Evolutionary conservation across 208 protist genomes (phyloP).

Genomic region (Leishmania turanica): DNA sequence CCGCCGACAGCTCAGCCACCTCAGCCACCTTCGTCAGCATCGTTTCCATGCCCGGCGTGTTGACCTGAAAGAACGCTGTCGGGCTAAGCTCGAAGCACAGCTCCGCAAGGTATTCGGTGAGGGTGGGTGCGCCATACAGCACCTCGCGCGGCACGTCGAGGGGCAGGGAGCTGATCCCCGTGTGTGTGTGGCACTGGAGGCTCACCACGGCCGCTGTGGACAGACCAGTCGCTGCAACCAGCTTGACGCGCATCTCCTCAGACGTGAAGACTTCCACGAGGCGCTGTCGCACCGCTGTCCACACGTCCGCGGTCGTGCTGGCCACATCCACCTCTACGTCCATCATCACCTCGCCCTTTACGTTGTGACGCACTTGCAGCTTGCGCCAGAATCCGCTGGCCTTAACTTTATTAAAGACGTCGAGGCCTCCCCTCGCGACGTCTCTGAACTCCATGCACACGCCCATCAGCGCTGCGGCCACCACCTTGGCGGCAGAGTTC

Average conservation of each 20-base stretch:
- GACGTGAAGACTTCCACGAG: conserved; percentile 41
- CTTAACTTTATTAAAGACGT: conserved; percentile 80
- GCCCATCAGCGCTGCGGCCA: conserved; percentile 55
- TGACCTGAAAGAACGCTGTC: conserved; percentile 96
- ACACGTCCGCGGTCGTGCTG: conserved; percentile 33
- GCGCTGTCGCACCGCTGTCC: conserved; percentile 38
- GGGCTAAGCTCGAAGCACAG: conserved; percentile 92
- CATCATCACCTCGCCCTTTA: conserved; percentile 83
- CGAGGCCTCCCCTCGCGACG: conserved; percentile 33
- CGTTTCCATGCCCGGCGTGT: conserved; percentile 88
- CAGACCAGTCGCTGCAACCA: conserved; percentile 29
- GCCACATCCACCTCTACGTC: conserved; percentile 69
- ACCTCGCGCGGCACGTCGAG: conserved; percentile 63
- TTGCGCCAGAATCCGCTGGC: conserved; percentile 91
- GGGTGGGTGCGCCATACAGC: conserved; percentile 57
- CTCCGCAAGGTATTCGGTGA: conserved; percentile 77
- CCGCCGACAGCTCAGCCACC: conserved; percentile 50
- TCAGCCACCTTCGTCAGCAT: conserved; percentile 81
- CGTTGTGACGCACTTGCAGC: conserved; percentile 90
- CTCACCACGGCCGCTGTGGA: conserved; percentile 55
- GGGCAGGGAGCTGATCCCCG: conserved; percentile 62
- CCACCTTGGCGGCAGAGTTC: conserved; percentile 55
- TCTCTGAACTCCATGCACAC: conserved; percentile 41
- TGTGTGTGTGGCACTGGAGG: conserved; percentile 81
- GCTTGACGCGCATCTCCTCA: conserved; percentile 21